A percentile compares a stretch with the other conserved stretches of the same genome.
Conservation (phyloP, 2,329 filamentous ascomycete genomes). For the Nannizziopsis barbatae region DNA sequence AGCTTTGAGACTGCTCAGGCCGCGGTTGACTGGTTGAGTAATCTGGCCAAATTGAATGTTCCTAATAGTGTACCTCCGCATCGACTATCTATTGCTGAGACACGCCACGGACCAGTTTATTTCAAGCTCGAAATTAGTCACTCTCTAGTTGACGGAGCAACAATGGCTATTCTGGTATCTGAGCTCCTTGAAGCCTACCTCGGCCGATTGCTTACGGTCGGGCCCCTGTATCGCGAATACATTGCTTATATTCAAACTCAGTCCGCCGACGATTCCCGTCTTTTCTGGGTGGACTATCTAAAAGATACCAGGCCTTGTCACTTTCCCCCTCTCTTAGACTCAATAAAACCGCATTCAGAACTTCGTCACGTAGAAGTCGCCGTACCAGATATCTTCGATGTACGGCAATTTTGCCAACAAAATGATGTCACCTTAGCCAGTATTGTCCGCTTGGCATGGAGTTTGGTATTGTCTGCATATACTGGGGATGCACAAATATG, state of each 20-base stretch:
- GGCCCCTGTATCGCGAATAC: slow-evolving; percentile 29
- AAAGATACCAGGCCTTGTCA: slow-evolving; percentile 18
- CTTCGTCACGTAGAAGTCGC: not conserved
- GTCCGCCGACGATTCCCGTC: slow-evolving; percentile 2
- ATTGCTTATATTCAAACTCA: slow-evolving; percentile 24
- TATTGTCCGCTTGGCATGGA: slow-evolving; percentile 19
- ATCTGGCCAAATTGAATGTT: no score
- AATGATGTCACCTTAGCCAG: slow-evolving; percentile 17
- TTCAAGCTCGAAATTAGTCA: slow-evolving; percentile 30
- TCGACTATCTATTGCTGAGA: slow-evolving; percentile 26
- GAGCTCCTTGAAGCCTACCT: slow-evolving; percentile 26
- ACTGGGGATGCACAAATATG: slow-evolving; percentile 18
- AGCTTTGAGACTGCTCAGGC: no score
- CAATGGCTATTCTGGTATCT: slow-evolving; percentile 23
- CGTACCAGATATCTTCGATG: not conserved
- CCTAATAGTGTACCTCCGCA: slow-evolving; percentile 21
- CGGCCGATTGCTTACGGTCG: slow-evolving; percentile 6
- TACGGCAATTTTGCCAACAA: slow-evolving; percentile 7
- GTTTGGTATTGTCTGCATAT: slow-evolving; percentile 15
- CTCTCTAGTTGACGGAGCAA: slow-evolving; percentile 28
- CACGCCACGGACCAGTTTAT: slow-evolving; percentile 21
- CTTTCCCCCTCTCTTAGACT: slow-evolving; percentile 5
- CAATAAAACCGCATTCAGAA: not conserved
- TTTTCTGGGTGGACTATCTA: slow-evolving; percentile 21
- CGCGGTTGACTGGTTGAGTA: no score